Conservation (phyloP, 257 asterid species). For the Fraxinus cuspidata region DNA sequence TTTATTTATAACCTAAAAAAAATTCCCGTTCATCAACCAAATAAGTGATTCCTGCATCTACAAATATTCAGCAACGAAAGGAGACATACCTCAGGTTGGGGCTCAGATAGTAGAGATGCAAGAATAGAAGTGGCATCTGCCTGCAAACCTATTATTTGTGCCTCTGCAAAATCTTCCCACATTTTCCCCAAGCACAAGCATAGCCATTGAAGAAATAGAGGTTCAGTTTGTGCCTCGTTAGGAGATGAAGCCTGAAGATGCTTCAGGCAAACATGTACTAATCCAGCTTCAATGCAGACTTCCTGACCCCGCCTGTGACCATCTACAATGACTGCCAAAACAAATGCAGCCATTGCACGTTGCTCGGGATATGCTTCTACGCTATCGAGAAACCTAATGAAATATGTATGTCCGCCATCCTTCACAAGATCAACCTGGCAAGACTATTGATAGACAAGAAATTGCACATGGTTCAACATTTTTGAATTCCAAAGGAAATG, state of each 20-base stretch:
- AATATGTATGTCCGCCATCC: conserved; percentile 91
- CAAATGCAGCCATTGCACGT: conserved; percentile 99
- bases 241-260: conserved; percentile 78
- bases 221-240: conserved; percentile 83
- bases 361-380: conserved; percentile 97
- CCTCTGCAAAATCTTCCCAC: conserved; percentile 95
- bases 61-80: neutral
- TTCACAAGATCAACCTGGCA: conserved; percentile 99
- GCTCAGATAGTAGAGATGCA: conserved; percentile 82
- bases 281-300: conserved; percentile 80
- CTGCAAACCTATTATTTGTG: conserved; percentile 76
- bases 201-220: conserved; percentile 95
- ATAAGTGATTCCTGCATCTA: neutral
- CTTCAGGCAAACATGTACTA: conserved; percentile 75
- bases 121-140: conserved; percentile 87
- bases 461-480: neutral
- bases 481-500: conserved; percentile 8
- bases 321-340: conserved; percentile 93
- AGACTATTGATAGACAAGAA: conserved; percentile 52
- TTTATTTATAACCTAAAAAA: too few species aligned
- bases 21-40: neutral
- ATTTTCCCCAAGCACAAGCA: conserved; percentile 93
- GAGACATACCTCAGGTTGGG: conserved; percentile 93
- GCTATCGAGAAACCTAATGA: conserved; percentile 90
- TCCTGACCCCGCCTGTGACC: conserved; percentile 98